Percentiles rank a stretch among this genome's conserved stretches.
Conservation (phyloP, 805 yeast genomes). For the Yamadazyma sp. region DNA sequence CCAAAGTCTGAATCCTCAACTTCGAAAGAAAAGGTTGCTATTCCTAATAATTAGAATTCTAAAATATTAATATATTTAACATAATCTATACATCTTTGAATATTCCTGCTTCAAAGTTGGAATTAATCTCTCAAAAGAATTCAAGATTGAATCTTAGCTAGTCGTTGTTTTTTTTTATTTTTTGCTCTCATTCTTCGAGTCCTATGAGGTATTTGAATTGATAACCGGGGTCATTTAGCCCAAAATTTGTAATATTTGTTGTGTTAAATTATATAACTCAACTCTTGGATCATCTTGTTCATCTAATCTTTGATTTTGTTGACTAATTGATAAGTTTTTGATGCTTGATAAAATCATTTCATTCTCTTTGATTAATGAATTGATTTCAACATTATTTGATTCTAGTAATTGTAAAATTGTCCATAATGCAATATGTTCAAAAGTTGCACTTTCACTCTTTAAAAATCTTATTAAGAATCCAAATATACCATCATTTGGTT, state of each 20-base stretch:
- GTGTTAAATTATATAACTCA: constrained; percentile 63
- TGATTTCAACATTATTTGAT: constrained; percentile 68
- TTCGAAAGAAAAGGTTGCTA: no score
- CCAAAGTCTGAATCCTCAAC: no score
- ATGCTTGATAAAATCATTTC: constrained; percentile 53
- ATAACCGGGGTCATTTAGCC: constrained; percentile 30
- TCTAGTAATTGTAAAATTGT: constrained; percentile 90
- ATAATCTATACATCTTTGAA: constrained; percentile 2
- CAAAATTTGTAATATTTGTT: constrained; percentile 58
- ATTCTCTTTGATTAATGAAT: constrained; percentile 52
- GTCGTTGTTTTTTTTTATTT: no score
- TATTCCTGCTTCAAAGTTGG: constrained; percentile 1
- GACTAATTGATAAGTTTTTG: constrained; percentile 43
- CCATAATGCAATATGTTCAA: constrained; percentile 98
- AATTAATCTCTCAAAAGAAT: no score
- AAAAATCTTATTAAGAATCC: constrained; percentile 81
- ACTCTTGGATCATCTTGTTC: constrained; percentile 57
- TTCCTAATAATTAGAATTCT: no score
- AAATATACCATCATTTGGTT: constrained; percentile 79
- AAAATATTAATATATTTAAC: constrained; percentile 1
- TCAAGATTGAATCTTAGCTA: no score
- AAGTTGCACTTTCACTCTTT: constrained; percentile 82
- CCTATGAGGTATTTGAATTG: no score
- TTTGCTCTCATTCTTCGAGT: no score
- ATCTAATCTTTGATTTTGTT: constrained; percentile 29